Base-by-base conservation (phyloP, 345 rosid genomes). In the Gossypium longicalyx region DNA sequence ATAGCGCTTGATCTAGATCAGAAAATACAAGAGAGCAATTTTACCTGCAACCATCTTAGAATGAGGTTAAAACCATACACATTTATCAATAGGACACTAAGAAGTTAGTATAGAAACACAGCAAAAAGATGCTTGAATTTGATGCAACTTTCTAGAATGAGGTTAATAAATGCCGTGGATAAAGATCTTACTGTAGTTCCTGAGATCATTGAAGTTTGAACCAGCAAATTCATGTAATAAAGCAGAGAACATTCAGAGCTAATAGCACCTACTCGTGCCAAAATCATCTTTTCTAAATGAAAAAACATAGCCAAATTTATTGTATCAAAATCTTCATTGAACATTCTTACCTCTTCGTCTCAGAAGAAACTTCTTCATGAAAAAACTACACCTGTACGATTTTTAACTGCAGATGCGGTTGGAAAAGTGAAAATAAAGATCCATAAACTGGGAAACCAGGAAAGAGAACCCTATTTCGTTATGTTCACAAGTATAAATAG, bases 291-390 rank as follows among this genome's bases (percentile, higher is more conserved):
- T 23, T 51, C 56, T 61, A 67, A 63, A 9, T 25, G 73, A 58
- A 27, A 70, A n/a, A n/a, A 49, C 41, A 4, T n/a, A 45, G 66
- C 43, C 19, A 49, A 38, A 34, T 34, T 17, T 11, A 44, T 58
- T 13, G n/a, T 15, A 9, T 59, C 66, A 60, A 38, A 23, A 62
- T 69, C 54, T 67, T 66, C 44, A 51, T 45, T 20, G 17, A n/a
- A 52, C 67, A 69, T 47, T 23, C 71, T 59, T 70, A 64, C 59
- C 43, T 52, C 77, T 29, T 54, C 17, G 74, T 51, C 76, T 64
- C 29, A 5, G 29, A 45, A 38, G 63, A 66, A 60, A 58, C 70
- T 76, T 59, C 74, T 70, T 49, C 57, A 66, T 17, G 66, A n/a
- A 74, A 61, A 60, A 48, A 43, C 71, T 44, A 62, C 62, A 69